These are phyloP conservation scores for Peniophora sp. DNA, from an alignment of 1,284 basidiomycete species.

Conservation along the genomic window DNA sequence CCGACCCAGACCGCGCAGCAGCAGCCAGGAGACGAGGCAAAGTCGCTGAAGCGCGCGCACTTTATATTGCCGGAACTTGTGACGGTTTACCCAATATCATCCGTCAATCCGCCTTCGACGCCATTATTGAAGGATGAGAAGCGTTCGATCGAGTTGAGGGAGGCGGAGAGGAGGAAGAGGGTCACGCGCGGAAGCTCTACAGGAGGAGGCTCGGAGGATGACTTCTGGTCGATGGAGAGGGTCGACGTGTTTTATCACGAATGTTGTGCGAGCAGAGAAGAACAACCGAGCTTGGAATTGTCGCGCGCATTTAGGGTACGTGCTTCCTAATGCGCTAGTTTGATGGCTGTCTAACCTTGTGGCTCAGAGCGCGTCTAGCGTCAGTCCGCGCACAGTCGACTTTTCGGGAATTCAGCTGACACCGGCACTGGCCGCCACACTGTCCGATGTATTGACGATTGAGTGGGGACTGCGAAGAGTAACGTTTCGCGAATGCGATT, in stretches of 20 bases:
- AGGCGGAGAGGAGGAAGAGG: slow-evolving; percentile 52
- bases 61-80: slow-evolving; percentile 79
- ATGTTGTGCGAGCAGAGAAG: slow-evolving; percentile 73
- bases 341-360: slow-evolving; percentile 4
- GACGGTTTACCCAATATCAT: slow-evolving; percentile 82
- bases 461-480: slow-evolving; percentile 86
- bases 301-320: slow-evolving; percentile 66
- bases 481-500: slow-evolving; percentile 71
- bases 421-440: slow-evolving; percentile 60
- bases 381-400: slow-evolving; percentile 63
- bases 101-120: slow-evolving; percentile 70
- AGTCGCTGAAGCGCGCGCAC: slow-evolving; percentile 74
- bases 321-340: slow-evolving; percentile 10
- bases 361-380: slow-evolving; percentile 41
- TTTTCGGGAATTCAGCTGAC: slow-evolving; percentile 74
- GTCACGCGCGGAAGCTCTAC: slow-evolving; percentile 50
- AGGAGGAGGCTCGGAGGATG: slow-evolving; percentile 32
- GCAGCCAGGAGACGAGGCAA: slow-evolving; percentile 27
- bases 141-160: slow-evolving; percentile 57
- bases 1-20: slow-evolving; percentile 33
- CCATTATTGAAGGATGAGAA: slow-evolving; percentile 70
- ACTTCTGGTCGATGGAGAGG: slow-evolving; percentile 76
- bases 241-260: slow-evolving; percentile 77
- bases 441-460: slow-evolving; percentile 84
- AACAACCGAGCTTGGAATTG: slow-evolving; percentile 58